Evolutionary conservation across 768 basidiomycete species (phyloP), one percentile per base, ranked within the genome.

Genomic region (Naganishia onofrii): DNA sequence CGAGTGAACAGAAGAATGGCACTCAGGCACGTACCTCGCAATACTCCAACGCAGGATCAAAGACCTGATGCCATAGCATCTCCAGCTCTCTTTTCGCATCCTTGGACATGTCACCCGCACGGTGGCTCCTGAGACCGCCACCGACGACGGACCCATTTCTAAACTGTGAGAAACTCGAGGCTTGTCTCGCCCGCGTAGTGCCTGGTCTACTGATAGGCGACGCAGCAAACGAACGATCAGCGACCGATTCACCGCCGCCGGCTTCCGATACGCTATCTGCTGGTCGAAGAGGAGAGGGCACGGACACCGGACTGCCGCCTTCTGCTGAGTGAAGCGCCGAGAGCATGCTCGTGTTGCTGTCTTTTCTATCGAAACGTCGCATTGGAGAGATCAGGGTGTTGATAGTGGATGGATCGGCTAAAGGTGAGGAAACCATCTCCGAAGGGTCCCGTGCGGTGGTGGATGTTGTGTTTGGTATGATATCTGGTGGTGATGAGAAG

Each of bases 1-100:
- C 19, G 0, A 60, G 31, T 38, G 48, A 55, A 29, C 29, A 55
- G 29, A 55, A 5, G 6, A 2, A 31, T 29, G 7, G 12, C 19
- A 34, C 5, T 34, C 23, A 5, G 23, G 15, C 34, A 80, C 83
- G 44, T 77, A 87, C 92, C 82, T 90, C 87, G 73, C 87, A 87
- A 77, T 95, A 96, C 67, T 91, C 90, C 70, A 95, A 82, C 5
- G 90, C 90, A 0, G 96, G 92, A 73, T 95, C 94, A 81, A 96
- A 87, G 48, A 96, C 86, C 76, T 91, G 90, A 79, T 93, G 95
- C 93, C 94, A 99, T 13, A 91, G 83, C 1, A 83, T 82, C 74
- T 88, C 86, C 34, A 89, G 81, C 13, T 73, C 70, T 0, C 48
- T 57, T 53, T 68, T 65, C 56, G 66, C 58, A 29, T 75, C 76